A percentile compares a stretch with the other conserved stretches of the same genome.
Conservation (phyloP, 768 basidiomycete species). For the Leccinum rimulosum region DNA sequence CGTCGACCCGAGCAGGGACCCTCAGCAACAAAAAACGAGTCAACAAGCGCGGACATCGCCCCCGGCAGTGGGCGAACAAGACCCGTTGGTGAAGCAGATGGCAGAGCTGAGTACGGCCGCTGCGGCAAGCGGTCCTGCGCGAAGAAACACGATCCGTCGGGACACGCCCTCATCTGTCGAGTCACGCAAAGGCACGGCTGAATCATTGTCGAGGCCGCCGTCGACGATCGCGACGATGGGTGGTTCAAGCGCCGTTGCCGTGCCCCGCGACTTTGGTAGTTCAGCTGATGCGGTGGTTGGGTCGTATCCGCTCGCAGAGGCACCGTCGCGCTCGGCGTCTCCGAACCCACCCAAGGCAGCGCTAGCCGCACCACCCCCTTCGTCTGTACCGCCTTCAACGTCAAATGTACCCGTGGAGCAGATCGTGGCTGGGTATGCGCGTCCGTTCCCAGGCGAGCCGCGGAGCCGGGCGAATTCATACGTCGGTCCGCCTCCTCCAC, state of each 20-base stretch:
- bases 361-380: slow-evolving; percentile 65
- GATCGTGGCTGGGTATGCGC: slow-evolving; percentile 75
- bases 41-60: slow-evolving; percentile 23
- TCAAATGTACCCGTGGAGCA: slow-evolving; percentile 60
- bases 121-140: slow-evolving; percentile 12
- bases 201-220: slow-evolving; percentile 26
- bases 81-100: slow-evolving; percentile 68
- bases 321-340: slow-evolving; percentile 65
- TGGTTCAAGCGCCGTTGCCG: background rate
- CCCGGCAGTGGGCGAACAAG: slow-evolving; percentile 40
- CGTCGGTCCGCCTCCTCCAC: slow-evolving; percentile 29
- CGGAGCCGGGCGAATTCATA: slow-evolving; percentile 55
- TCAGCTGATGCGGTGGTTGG: slow-evolving; percentile 82
- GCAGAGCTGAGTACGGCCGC: slow-evolving; percentile 45
- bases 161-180: slow-evolving; percentile 22
- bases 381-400: slow-evolving; percentile 47
- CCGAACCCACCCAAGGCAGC: slow-evolving; percentile 72
- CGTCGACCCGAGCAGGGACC: slow-evolving; percentile 64
- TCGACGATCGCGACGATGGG: slow-evolving; percentile 16
- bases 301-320: slow-evolving; percentile 52
- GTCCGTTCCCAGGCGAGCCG: slow-evolving; percentile 83
- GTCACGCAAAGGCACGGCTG: slow-evolving; percentile 26
- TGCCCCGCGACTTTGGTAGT: slow-evolving; percentile 61
- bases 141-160: slow-evolving; percentile 26
- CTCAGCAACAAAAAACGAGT: slow-evolving; percentile 42